These are phyloP conservation scores for Cinchona pubescens DNA, from an alignment of 257 asterid species.

Conservation along the genomic window DNA sequence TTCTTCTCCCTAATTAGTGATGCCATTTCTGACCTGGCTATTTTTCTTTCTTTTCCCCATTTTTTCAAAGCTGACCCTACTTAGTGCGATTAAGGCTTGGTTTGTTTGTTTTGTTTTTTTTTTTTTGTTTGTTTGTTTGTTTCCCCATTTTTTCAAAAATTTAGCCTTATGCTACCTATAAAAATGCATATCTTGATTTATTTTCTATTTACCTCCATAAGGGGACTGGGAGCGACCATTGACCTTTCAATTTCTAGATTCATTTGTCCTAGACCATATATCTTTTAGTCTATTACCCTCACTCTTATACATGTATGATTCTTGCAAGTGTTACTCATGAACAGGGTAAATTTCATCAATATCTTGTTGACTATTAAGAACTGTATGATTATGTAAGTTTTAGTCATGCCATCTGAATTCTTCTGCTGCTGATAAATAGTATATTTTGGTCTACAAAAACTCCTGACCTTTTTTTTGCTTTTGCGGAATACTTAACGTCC, in stretches of 20 bases:
- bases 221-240: not conserved
- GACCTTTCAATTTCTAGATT: not conserved
- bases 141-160: not conserved
- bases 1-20: not conserved
- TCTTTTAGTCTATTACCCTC: not conserved
- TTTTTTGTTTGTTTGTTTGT: too few relatives aligned
- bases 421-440: not conserved
- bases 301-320: not conserved
- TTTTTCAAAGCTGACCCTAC: too few relatives aligned
- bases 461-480: not conserved
- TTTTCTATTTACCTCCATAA: not conserved
- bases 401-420: not conserved
- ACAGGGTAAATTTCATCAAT: not conserved
- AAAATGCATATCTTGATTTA: not conserved
- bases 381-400: not conserved
- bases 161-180: not conserved
- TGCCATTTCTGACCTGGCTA: too few relatives aligned
- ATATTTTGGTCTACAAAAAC: not conserved
- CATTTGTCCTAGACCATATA: not conserved
- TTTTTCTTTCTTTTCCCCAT: not conserved
- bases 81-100: too few relatives aligned
- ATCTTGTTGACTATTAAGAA: not conserved
- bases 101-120: too few relatives aligned
- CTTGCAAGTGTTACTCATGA: not conserved
- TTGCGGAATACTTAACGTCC: constrained; percentile 1